These are phyloP conservation scores for Herpotrichia juniperi DNA, from an alignment of 2,329 filamentous ascomycete genomes.

Conservation along the genomic window DNA sequence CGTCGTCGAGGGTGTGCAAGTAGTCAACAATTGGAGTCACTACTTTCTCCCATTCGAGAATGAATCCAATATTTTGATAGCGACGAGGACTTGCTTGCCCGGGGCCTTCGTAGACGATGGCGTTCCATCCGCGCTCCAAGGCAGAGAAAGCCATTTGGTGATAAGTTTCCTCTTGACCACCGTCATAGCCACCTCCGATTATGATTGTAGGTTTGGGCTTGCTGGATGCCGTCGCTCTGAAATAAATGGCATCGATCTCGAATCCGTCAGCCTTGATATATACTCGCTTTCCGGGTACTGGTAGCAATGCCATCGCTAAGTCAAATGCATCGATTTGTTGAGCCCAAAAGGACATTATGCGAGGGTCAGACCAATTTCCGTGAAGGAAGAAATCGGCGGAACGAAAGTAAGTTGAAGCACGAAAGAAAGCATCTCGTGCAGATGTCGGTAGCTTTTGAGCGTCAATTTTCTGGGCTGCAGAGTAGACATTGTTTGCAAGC, in stretches of 20 bases:
- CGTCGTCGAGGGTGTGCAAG: constrained; percentile 21
- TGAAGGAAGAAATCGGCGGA: constrained; percentile 15
- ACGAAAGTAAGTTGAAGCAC: constrained; percentile 13
- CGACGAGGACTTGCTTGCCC: constrained; percentile 36
- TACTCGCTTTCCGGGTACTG: constrained; percentile 8
- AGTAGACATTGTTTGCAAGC: constrained; percentile 2
- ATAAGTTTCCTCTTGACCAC: constrained; percentile 34
- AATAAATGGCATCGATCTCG: constrained; percentile 10
- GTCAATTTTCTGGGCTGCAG: background rate
- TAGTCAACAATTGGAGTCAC: constrained; percentile 40
- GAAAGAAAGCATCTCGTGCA: constrained; percentile 4
- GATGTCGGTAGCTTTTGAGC: background rate
- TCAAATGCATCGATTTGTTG: constrained; percentile 9
- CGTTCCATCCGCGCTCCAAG: constrained; percentile 37
- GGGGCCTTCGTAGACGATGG: constrained; percentile 41
- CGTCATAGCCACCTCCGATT: constrained; percentile 34
- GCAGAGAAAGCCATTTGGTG: constrained; percentile 31
- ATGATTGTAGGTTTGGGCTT: constrained; percentile 22
- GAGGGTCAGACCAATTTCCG: constrained; percentile 9
- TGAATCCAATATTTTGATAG: constrained; percentile 32
- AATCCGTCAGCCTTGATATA: constrained; percentile 5
- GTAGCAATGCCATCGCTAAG: constrained; percentile 6
- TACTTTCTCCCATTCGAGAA: constrained; percentile 38
- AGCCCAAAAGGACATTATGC: constrained; percentile 5
- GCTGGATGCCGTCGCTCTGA: constrained; percentile 1